A percentile compares a stretch with the other conserved stretches of the same genome.
These are phyloP conservation scores for Aegilops sharonensis DNA, from an alignment of 176 grass and related monocot species.

Conservation along the genomic window DNA sequence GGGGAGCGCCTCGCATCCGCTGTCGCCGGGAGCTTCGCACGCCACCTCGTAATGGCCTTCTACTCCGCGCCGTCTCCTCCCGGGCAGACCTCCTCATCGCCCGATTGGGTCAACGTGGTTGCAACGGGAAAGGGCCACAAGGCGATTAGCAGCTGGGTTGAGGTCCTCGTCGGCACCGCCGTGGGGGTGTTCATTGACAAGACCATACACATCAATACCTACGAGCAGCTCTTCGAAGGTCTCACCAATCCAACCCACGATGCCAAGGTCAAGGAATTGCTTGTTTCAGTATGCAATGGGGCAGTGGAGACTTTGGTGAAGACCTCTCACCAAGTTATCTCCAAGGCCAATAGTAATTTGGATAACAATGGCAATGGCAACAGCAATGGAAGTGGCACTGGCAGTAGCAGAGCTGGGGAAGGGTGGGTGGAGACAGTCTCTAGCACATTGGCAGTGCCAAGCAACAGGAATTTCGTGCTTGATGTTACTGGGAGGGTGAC, in stretches of 20 bases:
- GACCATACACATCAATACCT: conserved; percentile 95
- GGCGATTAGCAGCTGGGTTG: conserved; percentile 51
- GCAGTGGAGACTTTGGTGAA: conserved; percentile 86
- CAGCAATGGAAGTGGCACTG: background rate
- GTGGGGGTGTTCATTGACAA: conserved; percentile 91
- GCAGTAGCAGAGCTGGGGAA: conserved; percentile 12
- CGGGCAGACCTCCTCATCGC: conserved; percentile 26
- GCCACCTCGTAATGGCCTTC: conserved; percentile 57
- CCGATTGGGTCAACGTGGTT: conserved; percentile 64
- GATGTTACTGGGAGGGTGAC: conserved; percentile 93
- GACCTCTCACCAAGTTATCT: conserved; percentile 72
- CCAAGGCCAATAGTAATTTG: conserved; percentile 25
- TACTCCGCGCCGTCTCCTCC: conserved; percentile 33
- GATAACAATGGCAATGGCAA: background rate
- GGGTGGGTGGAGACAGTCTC: conserved; percentile 71
- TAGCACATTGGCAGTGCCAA: conserved; percentile 64
- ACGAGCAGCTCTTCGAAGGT: conserved; percentile 80
- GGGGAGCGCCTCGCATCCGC: conserved; percentile 66
- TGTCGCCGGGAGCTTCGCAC: conserved; percentile 74
- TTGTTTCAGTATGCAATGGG: conserved; percentile 76
- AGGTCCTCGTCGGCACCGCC: conserved; percentile 60
- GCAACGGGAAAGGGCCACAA: conserved; percentile 48
- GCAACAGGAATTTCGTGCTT: conserved; percentile 79
- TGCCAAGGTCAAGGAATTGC: conserved; percentile 68
- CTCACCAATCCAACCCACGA: conserved; percentile 82